These are phyloP conservation scores for Arthrobotrys musiformis DNA, from an alignment of 2,329 filamentous ascomycete genomes.

Conservation along the genomic window DNA sequence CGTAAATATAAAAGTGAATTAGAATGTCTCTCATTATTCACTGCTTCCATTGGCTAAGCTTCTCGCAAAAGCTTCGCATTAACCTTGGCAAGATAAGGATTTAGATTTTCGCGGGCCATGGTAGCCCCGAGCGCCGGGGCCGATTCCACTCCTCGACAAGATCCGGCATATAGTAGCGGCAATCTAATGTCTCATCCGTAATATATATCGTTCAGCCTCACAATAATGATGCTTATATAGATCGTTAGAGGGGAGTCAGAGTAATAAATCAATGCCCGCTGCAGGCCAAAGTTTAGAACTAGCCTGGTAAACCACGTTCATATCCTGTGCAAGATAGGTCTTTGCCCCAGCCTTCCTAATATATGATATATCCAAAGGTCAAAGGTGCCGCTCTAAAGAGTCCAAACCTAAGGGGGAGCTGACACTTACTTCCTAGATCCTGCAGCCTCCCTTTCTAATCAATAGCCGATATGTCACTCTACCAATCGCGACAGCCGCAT, in stretches of 20 bases:
- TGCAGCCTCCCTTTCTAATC: background rate
- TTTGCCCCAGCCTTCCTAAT: background rate
- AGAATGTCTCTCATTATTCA: constrained; percentile 16
- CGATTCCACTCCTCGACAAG: background rate
- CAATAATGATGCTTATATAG: background rate
- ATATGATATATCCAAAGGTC: background rate
- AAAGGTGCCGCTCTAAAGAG: too few species aligned
- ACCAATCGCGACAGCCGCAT: background rate
- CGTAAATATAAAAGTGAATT: too few species aligned
- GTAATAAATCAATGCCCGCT: background rate
- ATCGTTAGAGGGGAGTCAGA: background rate
- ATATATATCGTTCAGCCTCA: background rate
- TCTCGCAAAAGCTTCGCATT: background rate
- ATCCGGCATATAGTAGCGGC: background rate
- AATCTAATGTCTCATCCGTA: background rate
- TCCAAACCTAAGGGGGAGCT: background rate
- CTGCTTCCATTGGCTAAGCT: background rate
- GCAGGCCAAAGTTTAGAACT: background rate
- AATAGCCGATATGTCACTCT: background rate
- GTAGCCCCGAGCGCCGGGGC: background rate
- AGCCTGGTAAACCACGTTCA: background rate
- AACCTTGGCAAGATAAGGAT: background rate
- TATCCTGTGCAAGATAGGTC: background rate
- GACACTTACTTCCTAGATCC: background rate
- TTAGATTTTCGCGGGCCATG: background rate